phyloP scores from a whole-genome alignment of 768 basidiomycete species.

The Naganishia vishniacii region DNA sequence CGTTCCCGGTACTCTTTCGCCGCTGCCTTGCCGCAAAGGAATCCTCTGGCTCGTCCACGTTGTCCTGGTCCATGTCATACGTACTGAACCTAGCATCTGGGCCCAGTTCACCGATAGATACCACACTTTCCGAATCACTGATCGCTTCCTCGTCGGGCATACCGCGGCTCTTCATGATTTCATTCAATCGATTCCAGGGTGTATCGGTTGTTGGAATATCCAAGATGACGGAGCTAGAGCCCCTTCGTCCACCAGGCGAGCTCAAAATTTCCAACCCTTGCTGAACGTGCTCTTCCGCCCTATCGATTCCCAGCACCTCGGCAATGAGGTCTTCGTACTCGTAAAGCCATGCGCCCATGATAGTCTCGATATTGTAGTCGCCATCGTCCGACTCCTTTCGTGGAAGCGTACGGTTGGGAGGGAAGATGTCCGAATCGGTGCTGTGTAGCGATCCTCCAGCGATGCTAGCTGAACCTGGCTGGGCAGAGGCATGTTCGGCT shows the following conservation, averaged over 20 bases:
- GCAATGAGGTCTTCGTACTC: slow-evolving; percentile 89
- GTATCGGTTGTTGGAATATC: slow-evolving; percentile 39
- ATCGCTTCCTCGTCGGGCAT: slow-evolving; percentile 63
- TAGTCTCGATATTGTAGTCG: slow-evolving; percentile 83
- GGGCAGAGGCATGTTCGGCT: slow-evolving; percentile 25
- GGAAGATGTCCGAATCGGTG: slow-evolving; percentile 82
- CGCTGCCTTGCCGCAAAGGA: slow-evolving; percentile 38
- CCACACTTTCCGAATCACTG: slow-evolving; percentile 90
- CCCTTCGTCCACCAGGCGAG: slow-evolving; percentile 13
- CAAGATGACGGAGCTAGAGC: slow-evolving; percentile 1
- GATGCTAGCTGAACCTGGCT: slow-evolving; percentile 26
- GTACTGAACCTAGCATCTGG: slow-evolving; percentile 63
- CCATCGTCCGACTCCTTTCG: slow-evolving; percentile 64
- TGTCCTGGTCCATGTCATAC: slow-evolving; percentile 24
- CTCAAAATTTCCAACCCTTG: slow-evolving; percentile 27
- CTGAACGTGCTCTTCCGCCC: slow-evolving; percentile 43
- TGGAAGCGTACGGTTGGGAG: slow-evolving; percentile 73
- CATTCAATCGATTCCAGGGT: slow-evolving; percentile 78
- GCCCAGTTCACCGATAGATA: slow-evolving; percentile 78
- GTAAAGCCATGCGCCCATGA: slow-evolving; percentile 77
- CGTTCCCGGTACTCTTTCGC: slow-evolving; percentile 62
- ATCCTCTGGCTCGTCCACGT: slow-evolving; percentile 23
- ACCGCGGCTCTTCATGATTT: slow-evolving; percentile 62
- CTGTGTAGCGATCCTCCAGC: slow-evolving; percentile 21
- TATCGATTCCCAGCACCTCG: slow-evolving; percentile 50